Percentiles rank a stretch among this genome's conserved stretches.
phyloP scores from a whole-genome alignment of 179 eudicot genomes.

The Beta macrorhiza region DNA sequence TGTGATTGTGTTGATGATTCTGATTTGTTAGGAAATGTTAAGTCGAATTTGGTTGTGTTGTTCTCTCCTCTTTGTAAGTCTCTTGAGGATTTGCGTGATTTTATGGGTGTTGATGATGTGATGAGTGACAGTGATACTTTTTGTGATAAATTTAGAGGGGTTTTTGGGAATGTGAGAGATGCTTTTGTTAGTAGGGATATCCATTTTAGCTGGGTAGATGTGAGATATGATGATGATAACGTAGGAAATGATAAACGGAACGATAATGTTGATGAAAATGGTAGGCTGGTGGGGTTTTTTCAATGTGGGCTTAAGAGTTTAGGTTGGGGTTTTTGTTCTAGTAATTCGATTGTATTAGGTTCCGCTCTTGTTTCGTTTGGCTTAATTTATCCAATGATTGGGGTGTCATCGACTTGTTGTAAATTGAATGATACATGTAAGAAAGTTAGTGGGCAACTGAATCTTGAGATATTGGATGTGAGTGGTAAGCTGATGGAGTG shows the following conservation, averaged over 20 bases:
- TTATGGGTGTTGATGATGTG: slow-evolving; percentile 32
- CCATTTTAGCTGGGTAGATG: slow-evolving; percentile 76
- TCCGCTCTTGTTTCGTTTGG: slow-evolving; percentile 70
- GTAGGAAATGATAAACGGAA: slow-evolving; percentile 15
- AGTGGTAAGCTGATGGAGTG: slow-evolving; percentile 68
- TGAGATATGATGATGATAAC: slow-evolving; percentile 25
- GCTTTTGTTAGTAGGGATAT: slow-evolving; percentile 59
- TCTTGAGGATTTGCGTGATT: slow-evolving; percentile 37
- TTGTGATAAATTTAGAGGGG: slow-evolving; percentile 31
- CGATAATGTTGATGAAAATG: slow-evolving; percentile 26
- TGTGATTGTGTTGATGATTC: slow-evolving; percentile 29
- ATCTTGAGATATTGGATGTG: slow-evolving; percentile 70
- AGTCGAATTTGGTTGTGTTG: slow-evolving; percentile 66
- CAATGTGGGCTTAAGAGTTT: slow-evolving; percentile 44
- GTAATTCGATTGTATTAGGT: slow-evolving; percentile 57
- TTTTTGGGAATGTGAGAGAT: slow-evolving; percentile 53
- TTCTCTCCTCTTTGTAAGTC: slow-evolving; percentile 52
- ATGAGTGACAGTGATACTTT: slow-evolving; percentile 34
- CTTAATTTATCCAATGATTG: slow-evolving; percentile 70
- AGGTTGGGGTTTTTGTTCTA: slow-evolving; percentile 76
- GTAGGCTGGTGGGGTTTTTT: slow-evolving; percentile 27
- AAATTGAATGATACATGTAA: slow-evolving; percentile 25
- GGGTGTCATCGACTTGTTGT: slow-evolving; percentile 32
- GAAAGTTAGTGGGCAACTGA: slow-evolving; percentile 42
- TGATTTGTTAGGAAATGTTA: slow-evolving; percentile 29